These are phyloP conservation scores for Chalciporus sphaerocephalus DNA, from an alignment of 768 basidiomycete species.

Conservation along the genomic window DNA sequence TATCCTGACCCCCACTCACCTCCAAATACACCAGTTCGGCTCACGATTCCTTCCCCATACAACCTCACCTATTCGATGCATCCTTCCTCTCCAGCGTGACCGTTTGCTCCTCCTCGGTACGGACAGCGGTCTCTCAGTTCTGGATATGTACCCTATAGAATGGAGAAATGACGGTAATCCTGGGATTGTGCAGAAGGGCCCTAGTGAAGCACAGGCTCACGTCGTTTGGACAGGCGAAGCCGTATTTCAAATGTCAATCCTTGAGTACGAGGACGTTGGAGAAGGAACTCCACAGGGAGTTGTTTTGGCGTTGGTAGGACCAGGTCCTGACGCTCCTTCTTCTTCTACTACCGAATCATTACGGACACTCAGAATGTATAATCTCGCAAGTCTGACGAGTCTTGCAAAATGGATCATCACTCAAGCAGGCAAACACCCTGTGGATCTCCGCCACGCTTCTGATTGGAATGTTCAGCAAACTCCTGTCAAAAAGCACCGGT, in stretches of 20 bases:
- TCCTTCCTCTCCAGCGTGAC: constrained; percentile 65
- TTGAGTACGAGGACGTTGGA: constrained; percentile 60
- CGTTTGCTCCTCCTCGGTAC: constrained; percentile 73
- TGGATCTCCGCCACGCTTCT: constrained; percentile 53
- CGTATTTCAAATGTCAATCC: constrained; percentile 75
- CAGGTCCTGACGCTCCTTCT: constrained; percentile 45
- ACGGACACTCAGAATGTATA: constrained; percentile 76
- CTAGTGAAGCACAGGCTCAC: constrained; percentile 64
- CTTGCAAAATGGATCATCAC: constrained; percentile 71
- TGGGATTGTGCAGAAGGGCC: constrained; percentile 47
- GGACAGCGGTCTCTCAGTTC: constrained; percentile 73
- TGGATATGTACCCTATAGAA: constrained; percentile 79
- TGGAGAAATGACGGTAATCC: constrained; percentile 46
- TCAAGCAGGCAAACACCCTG: constrained; percentile 58
- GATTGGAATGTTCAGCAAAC: constrained; percentile 50
- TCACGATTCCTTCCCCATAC: constrained; percentile 83
- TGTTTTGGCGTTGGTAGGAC: constrained; percentile 69
- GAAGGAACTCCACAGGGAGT: constrained; percentile 65
- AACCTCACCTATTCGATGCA: constrained; percentile 66
- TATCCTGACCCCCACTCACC: constrained; percentile 57
- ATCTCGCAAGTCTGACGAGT: constrained; percentile 66
- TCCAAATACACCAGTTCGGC: constrained; percentile 73
- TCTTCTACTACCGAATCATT: constrained; percentile 39
- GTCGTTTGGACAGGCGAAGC: constrained; percentile 76
- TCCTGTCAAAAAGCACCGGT: constrained; percentile 43